Base-by-base conservation (phyloP, 2,329 filamentous ascomycete species). In the Amauroascus verrucosus region DNA sequence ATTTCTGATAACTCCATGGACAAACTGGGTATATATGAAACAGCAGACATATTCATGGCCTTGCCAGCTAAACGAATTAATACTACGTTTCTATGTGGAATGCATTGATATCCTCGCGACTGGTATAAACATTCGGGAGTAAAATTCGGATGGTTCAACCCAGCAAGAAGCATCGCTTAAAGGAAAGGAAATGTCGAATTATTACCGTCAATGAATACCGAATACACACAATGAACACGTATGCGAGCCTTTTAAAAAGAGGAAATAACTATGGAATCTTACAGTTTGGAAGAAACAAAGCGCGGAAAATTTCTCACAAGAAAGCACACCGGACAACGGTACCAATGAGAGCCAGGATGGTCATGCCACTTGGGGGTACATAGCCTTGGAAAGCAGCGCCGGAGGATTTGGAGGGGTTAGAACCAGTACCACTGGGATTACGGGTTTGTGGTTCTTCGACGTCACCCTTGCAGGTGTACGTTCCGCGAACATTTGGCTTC, bases 401-500 rank as follows among this genome's bases (percentile, higher is more conserved):
- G 56, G 63, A 66, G 55, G 63, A 65, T 18, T 65, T 63, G 56
- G 60, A 61, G 50, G 65, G 59, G 43, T 64, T 61, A 50, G 61
- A 54, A 51, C 59, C 56, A 49, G 59, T 52, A 58, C 55, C 54
- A 51, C 62, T 61, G 14, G 51, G 41, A 50, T 64, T 63, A 56
- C 63, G 54, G 60, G 64, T 64, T 55, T 62, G 65, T 48, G 72
- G 69, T 65, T 72, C 60, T 54, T 57, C 41, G 50, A 63, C 62
- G 56, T 62, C 61, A 51, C 65, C 64, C 33, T 67, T 60, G 66
- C 77, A 79, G 28, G 63, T 68, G 65, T 70, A 75, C 24, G 62
- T 67, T 56, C 76, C 77, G 57, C 71, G 69, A 65, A 78, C 74
- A 61, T 67, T 64, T 47, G 65, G 64, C 53, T 60, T 75, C 61